Base-by-base conservation (phyloP, 805 yeast genomes). In the Ogataea dorogensis region DNA sequence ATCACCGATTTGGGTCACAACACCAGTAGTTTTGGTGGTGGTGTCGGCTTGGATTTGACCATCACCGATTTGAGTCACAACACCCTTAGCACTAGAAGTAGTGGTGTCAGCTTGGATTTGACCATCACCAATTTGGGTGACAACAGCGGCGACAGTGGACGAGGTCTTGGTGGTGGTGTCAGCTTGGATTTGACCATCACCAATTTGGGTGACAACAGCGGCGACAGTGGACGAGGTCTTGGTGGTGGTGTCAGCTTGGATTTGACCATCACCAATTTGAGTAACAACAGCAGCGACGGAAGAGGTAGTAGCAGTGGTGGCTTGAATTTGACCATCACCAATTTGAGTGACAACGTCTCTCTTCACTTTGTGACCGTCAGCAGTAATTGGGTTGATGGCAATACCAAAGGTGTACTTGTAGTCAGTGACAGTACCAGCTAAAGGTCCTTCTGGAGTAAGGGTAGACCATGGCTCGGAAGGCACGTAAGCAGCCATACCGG, bases 401-500 rank as follows among this genome's bases (percentile, higher is more conserved):
- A 84, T 82, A 66, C 89, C 94, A 55, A 84, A 84, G 32, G 73
- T 58, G 36, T 65, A 58, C 22, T 75, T 42, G 71, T 77, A 78
- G 50, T 76, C 77, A 34, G 86, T 77, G 38, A 70, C 49, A 44
- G 80, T 81, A 56, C 77, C 77, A 8, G 49, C 50, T 17, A 71
- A 70, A 36, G 71, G 51, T 29, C 72, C 77, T 28, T 61, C 40
- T 48, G 91, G 89, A 22, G 87, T 79, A 62, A 82, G 70, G 38
- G 86, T 78, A 39, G 81, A 59, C 83, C 83, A 81, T 54, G 81
- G 77, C 44, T 76, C 81, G 42, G 77, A 61, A 47, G 83, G 84
- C 46, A 77, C 75, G 51, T 74, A 73, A 43, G 85, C 84, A 30
- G 81, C 81, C 28, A 70, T 38, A 26, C 79, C 68, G 19, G 68